Evolutionary conservation across 2,329 filamentous ascomycete genomes (phyloP), one percentile per base, ranked within the genome.

Genomic region (Rosellinia necatrix): DNA sequence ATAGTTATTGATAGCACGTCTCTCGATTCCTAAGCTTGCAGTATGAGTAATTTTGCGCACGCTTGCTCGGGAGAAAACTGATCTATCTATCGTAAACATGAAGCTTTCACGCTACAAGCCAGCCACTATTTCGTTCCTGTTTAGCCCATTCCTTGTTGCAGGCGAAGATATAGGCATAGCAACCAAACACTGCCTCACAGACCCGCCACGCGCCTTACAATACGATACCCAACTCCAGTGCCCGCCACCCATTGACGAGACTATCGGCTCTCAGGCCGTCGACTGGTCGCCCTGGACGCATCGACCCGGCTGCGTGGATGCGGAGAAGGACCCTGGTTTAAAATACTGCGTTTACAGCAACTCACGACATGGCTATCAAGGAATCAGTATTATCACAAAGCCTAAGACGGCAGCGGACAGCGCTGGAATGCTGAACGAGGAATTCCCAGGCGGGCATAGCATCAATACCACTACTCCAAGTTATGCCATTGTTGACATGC

Each of bases 301-400:
- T 43, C 46, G 48, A 15, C 64, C 64, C 1, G 48, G 60, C 4
- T 68, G 66, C 22, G 38, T 66, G 9, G 44, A 51, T 9, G 51
- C 56, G 4, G 56, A 56, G 29, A 56, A 47, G 32, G 57, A 52
- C 3, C 51, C 56, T 10, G 44, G 10, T 13, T 29, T 47, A 2
- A 65, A 62, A 48, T 68, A 66, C 40, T 68, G 66, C 15, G 63
- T 67, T 9, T 67, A 61, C 35, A 66, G 60, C 12, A 68, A 68
- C 43, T 64, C 65, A 12, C 61, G 51, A 22, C 62, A 66, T 29
- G 66, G 65, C 6, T 59, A 65, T 12, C 58, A 63, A n/a, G 72
- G 72, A 17, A 59, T 74, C 48, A 73, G 70, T 46, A 57, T 76
- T 30, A 63, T 75, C 48, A 70, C 72, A 3, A 72, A 64, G 1